phyloP scores from a whole-genome alignment of 73 alveolate species.

The Paramecium primaurelia region DNA sequence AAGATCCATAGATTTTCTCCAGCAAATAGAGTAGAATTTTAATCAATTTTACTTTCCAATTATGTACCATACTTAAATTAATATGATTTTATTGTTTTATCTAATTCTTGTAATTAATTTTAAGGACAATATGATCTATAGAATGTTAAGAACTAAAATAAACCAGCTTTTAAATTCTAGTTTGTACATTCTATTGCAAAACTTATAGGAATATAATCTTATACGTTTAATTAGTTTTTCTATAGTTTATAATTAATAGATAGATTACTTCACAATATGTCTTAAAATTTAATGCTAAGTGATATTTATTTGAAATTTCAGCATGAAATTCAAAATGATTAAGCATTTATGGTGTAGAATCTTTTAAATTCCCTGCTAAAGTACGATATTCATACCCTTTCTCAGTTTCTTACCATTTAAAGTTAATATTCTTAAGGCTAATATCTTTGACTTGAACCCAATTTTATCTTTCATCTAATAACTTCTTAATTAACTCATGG shows the following conservation, averaged over 20 bases:
- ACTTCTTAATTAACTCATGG: background rate
- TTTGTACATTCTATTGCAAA: constrained; percentile 39
- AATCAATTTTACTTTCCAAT: background rate
- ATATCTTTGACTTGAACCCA: constrained; percentile 9
- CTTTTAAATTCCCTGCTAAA: constrained; percentile 53
- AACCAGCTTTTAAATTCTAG: background rate
- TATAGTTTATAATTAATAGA: background rate
- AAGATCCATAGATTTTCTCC: constrained; percentile 79
- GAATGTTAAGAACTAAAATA: background rate
- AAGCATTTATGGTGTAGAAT: background rate
- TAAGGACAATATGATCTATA: background rate
- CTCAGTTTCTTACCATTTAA: constrained; percentile 45
- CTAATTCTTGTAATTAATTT: background rate
- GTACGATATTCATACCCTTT: constrained; percentile 72
- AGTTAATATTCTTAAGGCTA: background rate
- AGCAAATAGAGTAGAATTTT: constrained; percentile 58
- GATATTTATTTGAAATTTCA: background rate
- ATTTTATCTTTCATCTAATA: background rate
- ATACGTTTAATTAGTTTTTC: background rate
- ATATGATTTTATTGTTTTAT: background rate
- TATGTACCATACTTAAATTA: background rate
- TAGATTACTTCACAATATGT: background rate
- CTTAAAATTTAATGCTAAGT: constrained; percentile 11
- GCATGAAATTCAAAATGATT: constrained; percentile 61
- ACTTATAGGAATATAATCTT: constrained; percentile 51